Evolutionary conservation across 192 early-diverging fungal genomes (phyloP).

Genomic region (Bifiguratus adelaidae): DNA sequence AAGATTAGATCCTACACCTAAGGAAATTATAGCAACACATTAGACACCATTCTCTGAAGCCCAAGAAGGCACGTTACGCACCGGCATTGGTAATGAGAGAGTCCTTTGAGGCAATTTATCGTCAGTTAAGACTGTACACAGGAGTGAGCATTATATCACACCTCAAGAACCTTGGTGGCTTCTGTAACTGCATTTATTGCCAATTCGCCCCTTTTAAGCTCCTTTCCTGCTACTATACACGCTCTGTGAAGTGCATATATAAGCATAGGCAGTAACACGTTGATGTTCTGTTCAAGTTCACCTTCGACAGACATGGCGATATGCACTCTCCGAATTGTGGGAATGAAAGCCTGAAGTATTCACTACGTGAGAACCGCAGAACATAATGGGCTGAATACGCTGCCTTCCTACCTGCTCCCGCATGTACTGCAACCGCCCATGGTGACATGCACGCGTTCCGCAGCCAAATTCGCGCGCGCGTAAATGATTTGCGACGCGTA

Average conservation of each 20-base stretch:
- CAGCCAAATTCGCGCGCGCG: too few relatives aligned
- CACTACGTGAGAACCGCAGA: not conserved
- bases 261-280: not conserved
- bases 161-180: constrained; percentile 26
- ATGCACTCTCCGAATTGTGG: not conserved
- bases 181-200: constrained; percentile 19
- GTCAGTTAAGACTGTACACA: not conserved
- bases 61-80: not conserved
- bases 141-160: not conserved
- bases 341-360: not conserved
- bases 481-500: too few relatives aligned
- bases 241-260: constrained; percentile 13
- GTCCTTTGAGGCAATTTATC: constrained; percentile 8
- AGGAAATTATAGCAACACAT: not conserved
- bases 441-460: too few relatives aligned
- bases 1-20: constrained; percentile 70
- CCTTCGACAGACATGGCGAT: not conserved
- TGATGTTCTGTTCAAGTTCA: not conserved
- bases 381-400: too few relatives aligned
- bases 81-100: constrained; percentile 32
- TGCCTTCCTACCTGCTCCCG: constrained; percentile 38
- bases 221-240: constrained; percentile 14
- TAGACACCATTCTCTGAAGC: not conserved
- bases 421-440: constrained; percentile 43
- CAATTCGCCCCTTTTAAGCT: constrained; percentile 7